Conservation (phyloP, 768 basidiomycete species). For the Boletus reticuloceps region DNA sequence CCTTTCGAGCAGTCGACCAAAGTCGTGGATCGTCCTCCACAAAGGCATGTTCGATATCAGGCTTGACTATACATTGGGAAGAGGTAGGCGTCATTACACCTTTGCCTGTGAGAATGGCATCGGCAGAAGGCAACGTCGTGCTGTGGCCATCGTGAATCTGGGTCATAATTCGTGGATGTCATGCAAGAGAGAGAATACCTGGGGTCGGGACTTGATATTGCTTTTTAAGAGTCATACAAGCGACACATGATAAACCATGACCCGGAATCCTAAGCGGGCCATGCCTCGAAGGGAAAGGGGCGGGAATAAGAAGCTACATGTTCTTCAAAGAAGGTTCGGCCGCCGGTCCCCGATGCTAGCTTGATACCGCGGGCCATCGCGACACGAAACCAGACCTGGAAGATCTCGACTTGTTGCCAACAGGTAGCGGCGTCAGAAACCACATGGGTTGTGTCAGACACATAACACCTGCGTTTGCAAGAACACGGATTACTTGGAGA, state of each 20-base stretch:
- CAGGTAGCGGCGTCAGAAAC: background rate
- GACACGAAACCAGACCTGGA: too few species aligned
- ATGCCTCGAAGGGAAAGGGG: background rate
- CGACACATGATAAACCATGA: background rate
- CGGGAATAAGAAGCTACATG: background rate
- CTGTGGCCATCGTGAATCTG: background rate
- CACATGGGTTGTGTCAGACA: background rate
- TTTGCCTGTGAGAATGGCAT: background rate
- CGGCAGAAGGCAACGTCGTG: background rate
- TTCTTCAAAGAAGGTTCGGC: constrained; percentile 7
- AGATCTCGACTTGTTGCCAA: background rate
- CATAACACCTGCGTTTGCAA: too few species aligned
- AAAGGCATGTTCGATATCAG: constrained; percentile 37
- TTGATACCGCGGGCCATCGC: too few species aligned
- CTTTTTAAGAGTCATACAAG: too few species aligned
- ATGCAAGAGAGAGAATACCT: background rate
- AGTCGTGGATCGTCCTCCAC: constrained; percentile 62
- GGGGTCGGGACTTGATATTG: background rate
- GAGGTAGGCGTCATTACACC: background rate
- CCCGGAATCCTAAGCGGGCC: background rate
- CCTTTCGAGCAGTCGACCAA: constrained; percentile 61
- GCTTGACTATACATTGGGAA: constrained; percentile 1
- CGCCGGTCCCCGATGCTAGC: constrained; percentile 2
- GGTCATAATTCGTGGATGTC: constrained; percentile 4
- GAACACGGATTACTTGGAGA: background rate